These are phyloP conservation scores for Tinospora cordifolia DNA, from an alignment of 164 flowering plant species.

Conservation along the genomic window DNA sequence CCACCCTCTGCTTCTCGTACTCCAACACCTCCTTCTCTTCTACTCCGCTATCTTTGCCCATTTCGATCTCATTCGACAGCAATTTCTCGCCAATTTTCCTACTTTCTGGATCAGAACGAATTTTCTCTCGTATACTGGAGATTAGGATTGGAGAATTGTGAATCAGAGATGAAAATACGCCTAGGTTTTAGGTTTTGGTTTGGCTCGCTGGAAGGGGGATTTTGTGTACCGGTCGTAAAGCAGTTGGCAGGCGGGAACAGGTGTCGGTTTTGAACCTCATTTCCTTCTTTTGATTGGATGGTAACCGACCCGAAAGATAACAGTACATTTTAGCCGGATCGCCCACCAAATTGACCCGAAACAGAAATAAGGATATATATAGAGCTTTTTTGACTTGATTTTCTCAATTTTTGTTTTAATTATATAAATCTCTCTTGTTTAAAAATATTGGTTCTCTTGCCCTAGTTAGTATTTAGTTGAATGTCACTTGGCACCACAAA, in stretches of 20 bases:
- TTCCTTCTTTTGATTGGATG: too few species aligned
- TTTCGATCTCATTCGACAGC: background rate
- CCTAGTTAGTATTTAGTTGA: too few species aligned
- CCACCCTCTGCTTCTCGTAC: conserved; percentile 61
- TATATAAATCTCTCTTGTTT: too few species aligned
- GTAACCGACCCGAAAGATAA: too few species aligned
- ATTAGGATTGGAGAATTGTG: background rate
- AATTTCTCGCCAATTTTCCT: background rate
- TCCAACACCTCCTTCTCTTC: conserved; percentile 23
- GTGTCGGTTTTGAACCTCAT: too few species aligned
- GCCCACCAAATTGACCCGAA: too few species aligned
- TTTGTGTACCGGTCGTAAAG: background rate
- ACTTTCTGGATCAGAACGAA: background rate
- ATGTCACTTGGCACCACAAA: too few species aligned
- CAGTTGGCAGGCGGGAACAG: background rate
- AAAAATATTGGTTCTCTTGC: too few species aligned
- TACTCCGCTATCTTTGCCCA: background rate
- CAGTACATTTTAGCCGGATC: too few species aligned
- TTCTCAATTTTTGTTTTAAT: too few species aligned
- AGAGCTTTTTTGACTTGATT: too few species aligned
- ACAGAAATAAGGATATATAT: too few species aligned
- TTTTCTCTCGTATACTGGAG: background rate
- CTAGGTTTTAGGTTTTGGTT: background rate
- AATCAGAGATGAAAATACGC: background rate
- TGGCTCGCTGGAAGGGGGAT: background rate